Evolutionary conservation across 2,329 filamentous ascomycete genomes (phyloP), one percentile per base, ranked within the genome.

Genomic region (Drechslera avenae): DNA sequence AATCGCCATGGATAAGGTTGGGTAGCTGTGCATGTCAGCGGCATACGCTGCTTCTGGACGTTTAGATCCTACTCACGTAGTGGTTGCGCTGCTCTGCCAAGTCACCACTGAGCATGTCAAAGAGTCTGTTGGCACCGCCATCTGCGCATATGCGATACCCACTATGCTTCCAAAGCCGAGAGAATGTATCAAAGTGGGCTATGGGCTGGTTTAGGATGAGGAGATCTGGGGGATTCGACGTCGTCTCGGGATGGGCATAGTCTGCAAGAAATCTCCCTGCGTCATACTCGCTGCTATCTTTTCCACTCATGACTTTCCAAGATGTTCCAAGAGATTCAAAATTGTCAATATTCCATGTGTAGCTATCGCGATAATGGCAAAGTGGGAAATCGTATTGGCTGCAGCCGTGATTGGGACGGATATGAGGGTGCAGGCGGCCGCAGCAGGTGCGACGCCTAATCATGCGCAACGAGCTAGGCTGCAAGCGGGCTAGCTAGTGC

Each of bases 111-210:
- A 80, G 74, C 57, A 79, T 76, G 58, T 84, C 73, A 58, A 82
- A 80, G 16, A 97, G 81, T 31, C 85, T 82, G 68, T 97, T 96
- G 37, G 92, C 92, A 18, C 91, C 94, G 47, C 92, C 94, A 76
- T 99, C 94, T 21, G 91, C 94, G 51, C 91, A 96, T 45, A 97
- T 80, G 18, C 83, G 83, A 54, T 86, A 81, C 17, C 76, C 77
- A 44, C 89, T 87, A 55, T 79, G 76, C 19, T 67, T 65, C 75
- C 79, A 80, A 10, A 82, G 67, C 9, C 73, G 70, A 23, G 71
- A 63, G 55, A 82, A 76, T 10, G 75, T 78, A 70, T 81, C 80
- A 78, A 60, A 83, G 64, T 69, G 70, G 68, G 63, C 54, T 48
- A 75, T 72, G 46, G 72, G 73, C 43, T 75, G 73, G 46, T 79